Conservation (phyloP, 768 basidiomycete genomes). For the Mrakia gelida region DNA sequence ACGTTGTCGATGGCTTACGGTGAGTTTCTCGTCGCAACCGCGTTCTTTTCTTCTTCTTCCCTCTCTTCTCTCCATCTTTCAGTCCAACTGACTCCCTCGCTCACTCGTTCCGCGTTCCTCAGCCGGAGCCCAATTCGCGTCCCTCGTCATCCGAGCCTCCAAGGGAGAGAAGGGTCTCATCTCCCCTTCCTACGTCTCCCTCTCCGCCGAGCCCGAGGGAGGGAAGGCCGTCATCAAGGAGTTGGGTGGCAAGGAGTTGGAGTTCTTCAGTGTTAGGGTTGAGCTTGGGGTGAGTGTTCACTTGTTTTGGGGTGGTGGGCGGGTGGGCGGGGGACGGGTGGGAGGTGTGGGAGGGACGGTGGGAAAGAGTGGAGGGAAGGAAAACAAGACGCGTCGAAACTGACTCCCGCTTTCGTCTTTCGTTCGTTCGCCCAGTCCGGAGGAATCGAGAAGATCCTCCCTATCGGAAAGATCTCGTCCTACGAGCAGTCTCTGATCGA, state of each 20-base stretch:
- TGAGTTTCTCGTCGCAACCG: slow-evolving; percentile 33
- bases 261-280: slow-evolving; percentile 84
- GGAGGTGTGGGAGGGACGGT: too few species aligned
- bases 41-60: too few species aligned
- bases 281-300: slow-evolving; percentile 68
- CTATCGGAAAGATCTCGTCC: slow-evolving; percentile 69
- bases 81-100: slow-evolving; percentile 29
- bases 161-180: slow-evolving; percentile 65
- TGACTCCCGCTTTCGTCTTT: slow-evolving; percentile 11
- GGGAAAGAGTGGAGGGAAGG: too few species aligned
- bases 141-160: slow-evolving; percentile 57
- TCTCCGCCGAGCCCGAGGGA: slow-evolving; percentile 66
- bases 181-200: slow-evolving; percentile 75
- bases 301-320: too few species aligned
- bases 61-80: background rate
- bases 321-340: too few species aligned
- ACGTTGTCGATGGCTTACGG: slow-evolving; percentile 72
- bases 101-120: slow-evolving; percentile 27
- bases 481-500: slow-evolving; percentile 71
- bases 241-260: slow-evolving; percentile 51
- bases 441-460: slow-evolving; percentile 75
- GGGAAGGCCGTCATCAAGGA: slow-evolving; percentile 31
- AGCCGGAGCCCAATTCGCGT: slow-evolving; percentile 68
- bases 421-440: slow-evolving; percentile 53
- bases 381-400: background rate